Base-by-base conservation (phyloP, 1,139 yeast species). In the Geotrichum phurueaensis region DNA sequence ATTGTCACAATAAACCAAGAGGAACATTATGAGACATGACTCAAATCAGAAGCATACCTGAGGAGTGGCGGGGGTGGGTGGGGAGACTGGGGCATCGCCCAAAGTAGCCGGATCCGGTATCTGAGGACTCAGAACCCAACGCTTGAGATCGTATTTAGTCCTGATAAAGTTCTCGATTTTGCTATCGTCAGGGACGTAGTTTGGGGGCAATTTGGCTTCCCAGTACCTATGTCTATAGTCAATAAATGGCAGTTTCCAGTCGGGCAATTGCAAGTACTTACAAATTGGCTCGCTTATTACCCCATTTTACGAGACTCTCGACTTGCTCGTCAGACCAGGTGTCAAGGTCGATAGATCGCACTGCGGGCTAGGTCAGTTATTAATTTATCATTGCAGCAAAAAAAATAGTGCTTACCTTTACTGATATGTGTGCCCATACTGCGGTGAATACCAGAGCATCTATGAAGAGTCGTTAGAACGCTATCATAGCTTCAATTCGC, bases 271-370 rank as follows among this genome's bases (percentile, higher is more conserved):
- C 12, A 9, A 5, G 18, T 7, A 57, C 69, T 68, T 76, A 85
- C 57, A 73, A 66, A 71, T 94, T 94, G 45, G 95, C 92, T 66
- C 83, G 82, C 54, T 76, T 80, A 71, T 92, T 94, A 3, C 97
- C 97, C 96, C 96, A 89, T 68, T 82, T 78, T 51, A 90, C 84
- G 86, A 94, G 86, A 67, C 84, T 84, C 64, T 83, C 86, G 51
- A 90, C 84, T 73, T 94, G 97, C 70, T 89, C 96, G 68, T 91
- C 96, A 12, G 96, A 89, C 99, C 99, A 94, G 0, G 96, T 87
- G 73, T 94, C 98, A 70, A 94, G 81, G 76, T 94, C 99, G 54
- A 94, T 95, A 5, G 96, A 87, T 51, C 76, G 66, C 56, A 74
- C 77, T 64, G 54, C 12, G 29, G n/a, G 54, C 25, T 53, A 57